Base-by-base conservation (phyloP, 495 filamentous ascomycete species). In the Penicillium pulvis region DNA sequence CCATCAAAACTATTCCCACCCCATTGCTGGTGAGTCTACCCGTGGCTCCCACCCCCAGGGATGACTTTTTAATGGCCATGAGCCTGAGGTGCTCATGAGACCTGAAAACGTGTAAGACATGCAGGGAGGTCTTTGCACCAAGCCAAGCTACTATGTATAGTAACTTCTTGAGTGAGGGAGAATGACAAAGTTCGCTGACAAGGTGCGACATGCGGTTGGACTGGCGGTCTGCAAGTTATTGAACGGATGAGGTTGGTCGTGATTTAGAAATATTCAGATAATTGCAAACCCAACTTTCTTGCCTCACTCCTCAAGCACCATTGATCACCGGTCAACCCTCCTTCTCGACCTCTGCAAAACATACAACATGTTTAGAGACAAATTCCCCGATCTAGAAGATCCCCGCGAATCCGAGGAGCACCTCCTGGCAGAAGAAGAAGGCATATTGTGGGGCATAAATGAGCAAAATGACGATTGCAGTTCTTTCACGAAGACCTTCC, bases 91-190 rank as follows among this genome's bases (percentile, higher is more conserved):
- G 39, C 58, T 56, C 63, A 69, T 60, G 52, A 51, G 54, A 56
- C 53, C 35, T 53, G 1, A 54, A 56, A 61, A 66, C 60, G 53
- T 66, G 66, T 64, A 59, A 69, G 66, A 69, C 63, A 69, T 59
- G 56, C 66, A 69, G 58, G 26, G 46, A 24, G 26, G 26, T n/a
- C 26, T 30, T 49, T 24, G 6, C 26, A 31, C 26, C 12, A 30
- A 30, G 10, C 26, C 14, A 28, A 31, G 12, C 46, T 49, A 28
- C 26, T 31, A 30, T 49, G 24, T 14, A 30, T 49, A 49, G 46
- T 49, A 49, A 49, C 12, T 7, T 31, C 5, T 49, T 26, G 46
- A 49, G 46, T 49, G 46, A 49, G 46, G 46, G 46, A 31, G 14
- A 49, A 30, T 49, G 7, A 11, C 26, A 28, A 49, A 24, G 26